These are phyloP conservation scores for Neonectria magnoliae DNA, from an alignment of 2,329 filamentous ascomycete genomes.

Conservation along the genomic window DNA sequence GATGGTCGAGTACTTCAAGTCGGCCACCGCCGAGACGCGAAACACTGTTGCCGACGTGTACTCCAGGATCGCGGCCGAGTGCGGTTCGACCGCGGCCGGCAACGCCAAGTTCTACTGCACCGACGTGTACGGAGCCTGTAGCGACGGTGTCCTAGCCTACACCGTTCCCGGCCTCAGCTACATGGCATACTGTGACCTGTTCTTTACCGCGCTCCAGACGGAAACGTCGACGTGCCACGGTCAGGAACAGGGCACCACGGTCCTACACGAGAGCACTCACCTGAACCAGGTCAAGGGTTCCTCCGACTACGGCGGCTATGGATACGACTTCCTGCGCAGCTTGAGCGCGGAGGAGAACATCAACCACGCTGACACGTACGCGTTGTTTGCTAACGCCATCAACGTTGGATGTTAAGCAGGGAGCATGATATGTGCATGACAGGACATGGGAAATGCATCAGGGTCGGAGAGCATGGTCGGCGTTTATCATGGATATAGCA, in stretches of 20 bases:
- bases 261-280: constrained; percentile 74
- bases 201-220: constrained; percentile 64
- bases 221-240: constrained; percentile 64
- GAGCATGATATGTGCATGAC: background rate
- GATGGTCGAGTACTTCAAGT: constrained; percentile 73
- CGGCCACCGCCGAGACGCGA: constrained; percentile 55
- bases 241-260: constrained; percentile 73
- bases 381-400: constrained; percentile 39
- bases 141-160: constrained; percentile 65
- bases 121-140: constrained; percentile 65
- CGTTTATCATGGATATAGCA: constrained; percentile 1
- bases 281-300: constrained; percentile 67
- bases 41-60: constrained; percentile 62
- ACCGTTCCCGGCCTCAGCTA: constrained; percentile 63
- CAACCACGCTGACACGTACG: constrained; percentile 69
- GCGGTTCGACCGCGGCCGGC: constrained; percentile 59
- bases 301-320: constrained; percentile 67
- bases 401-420: constrained; percentile 48
- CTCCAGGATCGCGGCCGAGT: constrained; percentile 63
- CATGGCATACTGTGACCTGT: constrained; percentile 71
- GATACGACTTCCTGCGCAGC: constrained; percentile 59
- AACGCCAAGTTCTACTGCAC: constrained; percentile 66
- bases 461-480: background rate
- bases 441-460: background rate
- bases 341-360: constrained; percentile 62